Evolutionary conservation across 225 moss, liverwort and hornwort genomes (phyloP).

Genomic region (Bryum argenteum): DNA sequence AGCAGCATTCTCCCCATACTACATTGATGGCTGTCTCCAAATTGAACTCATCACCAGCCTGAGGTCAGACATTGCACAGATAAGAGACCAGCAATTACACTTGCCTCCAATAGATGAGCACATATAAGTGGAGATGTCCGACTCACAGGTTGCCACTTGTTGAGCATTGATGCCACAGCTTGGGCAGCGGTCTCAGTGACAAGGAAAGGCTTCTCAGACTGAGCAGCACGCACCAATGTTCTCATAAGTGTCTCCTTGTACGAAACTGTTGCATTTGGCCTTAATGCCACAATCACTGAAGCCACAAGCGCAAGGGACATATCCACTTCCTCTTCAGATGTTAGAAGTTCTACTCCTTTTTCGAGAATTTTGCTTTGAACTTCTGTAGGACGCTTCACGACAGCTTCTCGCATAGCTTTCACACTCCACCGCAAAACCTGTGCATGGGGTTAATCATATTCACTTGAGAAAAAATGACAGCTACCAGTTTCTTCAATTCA

Average conservation of each 20-base stretch:
- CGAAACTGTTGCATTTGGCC: constrained; percentile 43
- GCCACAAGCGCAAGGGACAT: constrained; percentile 59
- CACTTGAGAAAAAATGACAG: background rate
- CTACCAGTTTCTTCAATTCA: background rate
- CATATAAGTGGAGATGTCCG: constrained; percentile 13
- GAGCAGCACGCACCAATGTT: constrained; percentile 47
- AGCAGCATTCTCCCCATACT: constrained; percentile 43
- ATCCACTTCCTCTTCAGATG: constrained; percentile 30
- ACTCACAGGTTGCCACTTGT: constrained; percentile 69
- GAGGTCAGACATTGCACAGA: constrained; percentile 13
- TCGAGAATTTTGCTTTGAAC: constrained; percentile 54
- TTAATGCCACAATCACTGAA: constrained; percentile 62
- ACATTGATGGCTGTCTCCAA: constrained; percentile 51
- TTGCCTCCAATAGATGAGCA: constrained; percentile 8
- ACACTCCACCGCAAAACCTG: constrained; percentile 67
- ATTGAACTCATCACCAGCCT: constrained; percentile 31
- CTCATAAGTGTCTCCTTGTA: constrained; percentile 43
- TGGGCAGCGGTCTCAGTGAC: constrained; percentile 61
- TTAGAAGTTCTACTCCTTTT: constrained; percentile 31
- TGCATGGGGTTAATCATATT: background rate
- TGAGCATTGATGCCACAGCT: constrained; percentile 73
- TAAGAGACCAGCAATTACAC: background rate
- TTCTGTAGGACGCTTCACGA: constrained; percentile 52
- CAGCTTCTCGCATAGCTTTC: constrained; percentile 55
- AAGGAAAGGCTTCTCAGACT: constrained; percentile 39